Base-by-base conservation (phyloP, 768 basidiomycete genomes). In the Xerocomellus chrysenteron region DNA sequence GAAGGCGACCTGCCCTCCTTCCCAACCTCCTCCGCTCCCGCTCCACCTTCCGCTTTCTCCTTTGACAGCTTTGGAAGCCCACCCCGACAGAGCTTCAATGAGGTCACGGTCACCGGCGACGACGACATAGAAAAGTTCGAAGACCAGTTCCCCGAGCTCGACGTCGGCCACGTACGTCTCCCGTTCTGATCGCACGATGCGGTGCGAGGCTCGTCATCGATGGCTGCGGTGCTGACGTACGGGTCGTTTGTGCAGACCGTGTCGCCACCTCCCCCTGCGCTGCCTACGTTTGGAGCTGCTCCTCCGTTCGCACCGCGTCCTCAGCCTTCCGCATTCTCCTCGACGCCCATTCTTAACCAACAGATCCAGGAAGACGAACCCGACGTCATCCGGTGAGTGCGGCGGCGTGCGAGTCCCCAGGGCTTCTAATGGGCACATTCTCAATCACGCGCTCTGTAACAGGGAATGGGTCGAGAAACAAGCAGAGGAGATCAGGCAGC, bases 391-490 rank as follows among this genome's bases (percentile, higher is more conserved):
- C 88, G 81, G 92, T 92, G 64, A 43, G 83, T 40, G 9, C 3
- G 3, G 6, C 19, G 0, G 19, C 6, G 4, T 14, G 21, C 30
- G 12, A 8, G n/a, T 24, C 13, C 19, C 7, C 6, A 7, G 19
- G 7, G 21, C 21, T 21, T 30, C 13, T 16, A 36, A 11, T 17
- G 16, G 21, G 8, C 19, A 4, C 17, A 21, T 33, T 28, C 54
- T 55, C 44, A 56, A 19, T 40, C 33, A 11, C 21, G 33, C 36
- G 28, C 13, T 26, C 16, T 35, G 45, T 35, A n/a, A 47, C 68
- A 95, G 92, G 69, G 78, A 86, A 67, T 98, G 96, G 96, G 85
- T 91, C 45, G 89, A 86, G 68, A 85, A 83, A 65, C 95, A 97
- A 66, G 85, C 84, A 26, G 86, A 80, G 26, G 93, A 94, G 67